Evolutionary conservation across 257 asterid genomes (phyloP).

Genomic region (Lavandula angustifolia): DNA sequence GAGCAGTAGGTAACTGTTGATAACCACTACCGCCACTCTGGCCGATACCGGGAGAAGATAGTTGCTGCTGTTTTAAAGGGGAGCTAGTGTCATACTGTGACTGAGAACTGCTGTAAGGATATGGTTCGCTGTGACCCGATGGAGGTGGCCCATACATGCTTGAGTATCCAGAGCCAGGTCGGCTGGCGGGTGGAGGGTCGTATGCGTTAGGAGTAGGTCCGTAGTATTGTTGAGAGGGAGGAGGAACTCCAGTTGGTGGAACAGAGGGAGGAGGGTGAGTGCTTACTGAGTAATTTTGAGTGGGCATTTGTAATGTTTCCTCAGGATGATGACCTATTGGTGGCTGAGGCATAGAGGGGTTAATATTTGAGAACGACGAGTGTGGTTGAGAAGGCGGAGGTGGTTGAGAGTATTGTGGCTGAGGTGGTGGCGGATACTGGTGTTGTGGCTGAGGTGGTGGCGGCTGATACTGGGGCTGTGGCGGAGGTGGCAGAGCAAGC

Average conservation of each 20-base stretch:
- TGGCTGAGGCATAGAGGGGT: conserved; percentile 56
- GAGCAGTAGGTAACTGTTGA: conserved; percentile 89
- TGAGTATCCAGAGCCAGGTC: conserved; percentile 69
- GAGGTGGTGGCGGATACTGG: conserved; percentile 55
- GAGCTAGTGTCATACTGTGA: conserved; percentile 60
- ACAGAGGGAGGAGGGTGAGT: conserved; percentile 51
- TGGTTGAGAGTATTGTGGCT: conserved; percentile 58
- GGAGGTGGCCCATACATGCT: conserved; percentile 52
- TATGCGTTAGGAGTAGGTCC: conserved; percentile 54
- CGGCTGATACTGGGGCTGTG: conserved; percentile 23
- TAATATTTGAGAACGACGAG: conserved; percentile 42
- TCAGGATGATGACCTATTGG: conserved; percentile 65
- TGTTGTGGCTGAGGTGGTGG: conserved; percentile 45
- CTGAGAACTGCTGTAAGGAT: conserved; percentile 59
- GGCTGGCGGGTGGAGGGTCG: conserved; percentile 66
- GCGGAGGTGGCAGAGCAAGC: no score
- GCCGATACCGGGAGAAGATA: conserved; percentile 45
- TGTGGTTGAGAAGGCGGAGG: conserved; percentile 56
- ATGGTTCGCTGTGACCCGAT: conserved; percentile 60
- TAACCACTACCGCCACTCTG: conserved; percentile 68
- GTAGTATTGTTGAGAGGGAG: conserved; percentile 56
- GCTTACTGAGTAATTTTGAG: conserved; percentile 57
- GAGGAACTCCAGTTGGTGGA: conserved; percentile 30
- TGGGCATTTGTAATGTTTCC: conserved; percentile 54
- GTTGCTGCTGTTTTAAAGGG: conserved; percentile 57